Evolutionary conservation across 2,329 filamentous ascomycete species (phyloP), one percentile per base, ranked within the genome.

Genomic region (Septoria petroselini): DNA sequence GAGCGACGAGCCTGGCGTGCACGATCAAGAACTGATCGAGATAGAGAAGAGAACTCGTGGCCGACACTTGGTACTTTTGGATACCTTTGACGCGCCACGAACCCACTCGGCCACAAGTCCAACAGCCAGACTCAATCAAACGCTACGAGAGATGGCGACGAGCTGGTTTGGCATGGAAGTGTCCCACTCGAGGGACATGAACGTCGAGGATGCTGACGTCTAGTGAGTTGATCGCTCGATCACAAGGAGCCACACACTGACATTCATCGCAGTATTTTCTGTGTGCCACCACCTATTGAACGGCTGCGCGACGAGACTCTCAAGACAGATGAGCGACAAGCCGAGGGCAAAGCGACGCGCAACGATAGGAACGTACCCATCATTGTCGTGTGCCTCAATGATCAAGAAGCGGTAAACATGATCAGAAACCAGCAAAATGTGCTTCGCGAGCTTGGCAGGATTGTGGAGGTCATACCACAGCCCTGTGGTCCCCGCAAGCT

Each of bases 401-500:
- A 66, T 3, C 64, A 67, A 29, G 58, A 64, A 17, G 62, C 62
- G 2, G 56, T 62, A 5, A 37, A 41, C 14, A 65, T 58, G 35
- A 60, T 48, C 15, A 41, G 53, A 12, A 46, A 58, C 21, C 54
- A 59, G 7, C 52, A 57, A 21, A 53, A 33, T 15, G 48, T 41
- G 1, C 38, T 63, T 14, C 34, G 25, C 12, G 48, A 58, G 14
- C 49, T 61, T 4, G 57, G 60, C 4, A 50, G 46, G 9, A 53
- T 62, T 7, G 56, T 67, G 4, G 69, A 71, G 38, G 65, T 68
- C 23, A 57, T 71, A 2, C 63, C 64, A 5, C 66, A 71, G 37
- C 61, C 61, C 6, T 69, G 69, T 38, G 71, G 70, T 4, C 70
- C 70, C 4, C 62, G 66, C 43, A 72, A 71, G 54, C 63, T 73